Evolutionary conservation across 495 filamentous ascomycete genomes (phyloP).

Genomic region (Delitschia confertaspora): DNA sequence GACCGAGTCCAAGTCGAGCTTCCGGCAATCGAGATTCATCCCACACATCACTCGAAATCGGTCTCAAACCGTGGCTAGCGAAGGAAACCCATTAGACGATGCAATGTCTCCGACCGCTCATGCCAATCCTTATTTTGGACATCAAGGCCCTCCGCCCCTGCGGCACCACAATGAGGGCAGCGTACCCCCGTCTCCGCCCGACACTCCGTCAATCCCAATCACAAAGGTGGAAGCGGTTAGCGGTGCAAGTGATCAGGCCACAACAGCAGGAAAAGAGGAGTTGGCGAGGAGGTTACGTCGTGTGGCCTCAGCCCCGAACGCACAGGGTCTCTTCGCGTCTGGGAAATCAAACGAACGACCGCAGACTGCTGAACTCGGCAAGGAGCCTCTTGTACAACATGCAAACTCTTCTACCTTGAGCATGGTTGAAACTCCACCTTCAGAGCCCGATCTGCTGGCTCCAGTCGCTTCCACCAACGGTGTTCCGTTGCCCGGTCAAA

Average conservation of each 20-base stretch:
- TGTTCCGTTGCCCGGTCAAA: slow-evolving; percentile 44
- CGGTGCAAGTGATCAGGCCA: slow-evolving; percentile 63
- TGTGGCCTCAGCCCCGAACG: slow-evolving; percentile 94
- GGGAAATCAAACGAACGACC: slow-evolving; percentile 59
- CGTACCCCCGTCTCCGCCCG: slow-evolving; percentile 92
- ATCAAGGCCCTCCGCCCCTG: slow-evolving; percentile 86
- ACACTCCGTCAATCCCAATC: slow-evolving; percentile 57
- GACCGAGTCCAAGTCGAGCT: slow-evolving; percentile 53
- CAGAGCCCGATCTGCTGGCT: slow-evolving; percentile 35
- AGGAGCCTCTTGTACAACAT: slow-evolving; percentile 60
- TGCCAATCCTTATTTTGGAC: slow-evolving; percentile 94
- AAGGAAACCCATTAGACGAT: slow-evolving; percentile 84
- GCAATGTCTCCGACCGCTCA: slow-evolving; percentile 83
- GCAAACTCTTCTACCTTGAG: slow-evolving; percentile 46
- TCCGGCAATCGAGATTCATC: slow-evolving; percentile 77
- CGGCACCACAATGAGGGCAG: slow-evolving; percentile 92
- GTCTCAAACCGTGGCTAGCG: slow-evolving; percentile 85
- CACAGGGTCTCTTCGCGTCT: slow-evolving; percentile 78
- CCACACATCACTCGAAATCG: slow-evolving; percentile 63
- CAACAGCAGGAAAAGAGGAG: slow-evolving; percentile 81
- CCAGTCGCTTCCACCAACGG: slow-evolving; percentile 44
- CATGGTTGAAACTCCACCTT: slow-evolving; percentile 44
- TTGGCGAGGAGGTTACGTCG: slow-evolving; percentile 82
- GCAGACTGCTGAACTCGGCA: slow-evolving; percentile 69
- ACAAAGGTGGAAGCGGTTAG: slow-evolving; percentile 64